phyloP scores from a whole-genome alignment of 1,284 basidiomycete genomes.

The Apiotrichum brassicae region DNA sequence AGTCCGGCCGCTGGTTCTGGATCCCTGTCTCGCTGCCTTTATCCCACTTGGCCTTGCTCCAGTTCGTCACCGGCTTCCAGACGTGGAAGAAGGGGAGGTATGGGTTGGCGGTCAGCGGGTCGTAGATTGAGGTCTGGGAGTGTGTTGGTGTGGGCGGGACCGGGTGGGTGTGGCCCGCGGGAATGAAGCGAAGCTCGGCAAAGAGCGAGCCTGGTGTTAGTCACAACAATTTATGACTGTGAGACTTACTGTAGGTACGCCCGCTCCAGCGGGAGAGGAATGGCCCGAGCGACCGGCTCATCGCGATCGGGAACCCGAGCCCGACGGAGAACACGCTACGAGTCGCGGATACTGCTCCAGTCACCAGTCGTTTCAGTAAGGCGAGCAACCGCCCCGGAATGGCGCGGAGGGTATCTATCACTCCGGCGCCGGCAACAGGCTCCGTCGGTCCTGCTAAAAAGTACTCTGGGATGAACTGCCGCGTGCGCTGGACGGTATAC shows the following conservation, averaged over 20 bases:
- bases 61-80: conserved; percentile 83
- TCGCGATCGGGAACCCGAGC: conserved; percentile 2
- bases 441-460: too few relatives aligned
- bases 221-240: too few relatives aligned
- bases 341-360: too few relatives aligned
- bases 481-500: conserved; percentile 69
- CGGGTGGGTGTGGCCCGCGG: conserved; percentile 52
- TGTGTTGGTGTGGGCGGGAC: conserved; percentile 41
- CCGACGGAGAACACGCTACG: conserved; percentile 9
- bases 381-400: too few relatives aligned
- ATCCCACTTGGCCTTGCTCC: conserved; percentile 44
- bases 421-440: too few relatives aligned
- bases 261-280: conserved; percentile 9
- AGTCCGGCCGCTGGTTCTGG: conserved; percentile 71
- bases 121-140: conserved; percentile 15
- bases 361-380: too few relatives aligned
- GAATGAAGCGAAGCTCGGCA: conserved; percentile 65
- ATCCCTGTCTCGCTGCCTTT: conserved; percentile 34
- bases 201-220: conserved; percentile 59
- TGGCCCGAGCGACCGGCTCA: background rate
- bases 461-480: conserved; percentile 36
- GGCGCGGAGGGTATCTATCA: too few relatives aligned
- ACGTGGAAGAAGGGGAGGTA: conserved; percentile 84
- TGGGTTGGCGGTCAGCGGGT: conserved; percentile 51
- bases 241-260: too few relatives aligned